phyloP scores from a whole-genome alignment of 306 rosid genomes.

The Adenanthera pavonina region DNA sequence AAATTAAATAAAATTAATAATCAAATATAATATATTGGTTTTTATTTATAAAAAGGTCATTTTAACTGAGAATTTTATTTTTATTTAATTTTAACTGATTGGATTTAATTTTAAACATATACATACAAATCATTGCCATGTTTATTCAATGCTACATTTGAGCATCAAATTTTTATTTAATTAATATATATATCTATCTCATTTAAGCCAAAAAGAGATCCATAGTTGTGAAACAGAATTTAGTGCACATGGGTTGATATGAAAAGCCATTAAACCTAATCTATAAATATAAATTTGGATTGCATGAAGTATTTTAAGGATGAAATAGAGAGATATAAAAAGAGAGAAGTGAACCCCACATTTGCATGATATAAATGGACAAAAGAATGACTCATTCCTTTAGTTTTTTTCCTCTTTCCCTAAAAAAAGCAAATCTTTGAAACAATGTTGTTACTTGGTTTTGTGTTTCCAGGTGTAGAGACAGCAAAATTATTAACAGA shows the following conservation, averaged over 20 bases:
- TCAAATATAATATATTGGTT: too few relatives aligned
- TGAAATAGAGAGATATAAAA: too few relatives aligned
- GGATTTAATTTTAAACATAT: too few relatives aligned
- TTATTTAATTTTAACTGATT: too few relatives aligned
- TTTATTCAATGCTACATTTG: background rate
- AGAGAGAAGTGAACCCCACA: too few relatives aligned
- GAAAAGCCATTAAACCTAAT: background rate
- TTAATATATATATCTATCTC: background rate
- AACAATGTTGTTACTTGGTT: constrained; percentile 20
- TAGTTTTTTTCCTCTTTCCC: background rate
- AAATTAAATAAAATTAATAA: too few relatives aligned
- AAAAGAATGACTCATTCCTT: too few relatives aligned
- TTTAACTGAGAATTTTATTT: too few relatives aligned
- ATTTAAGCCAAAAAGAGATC: background rate
- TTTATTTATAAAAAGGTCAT: too few relatives aligned
- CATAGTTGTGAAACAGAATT: background rate
- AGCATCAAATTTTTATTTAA: background rate
- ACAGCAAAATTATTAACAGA: constrained; percentile 36
- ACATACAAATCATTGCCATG: background rate
- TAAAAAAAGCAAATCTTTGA: background rate
- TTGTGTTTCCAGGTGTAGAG: constrained; percentile 66
- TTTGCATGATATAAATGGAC: too few relatives aligned
- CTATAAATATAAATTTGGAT: background rate
- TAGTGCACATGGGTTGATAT: background rate
- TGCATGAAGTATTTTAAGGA: too few relatives aligned